phyloP scores from a whole-genome alignment of 2,329 filamentous ascomycete species.

The Calonectria hongkongensis region DNA sequence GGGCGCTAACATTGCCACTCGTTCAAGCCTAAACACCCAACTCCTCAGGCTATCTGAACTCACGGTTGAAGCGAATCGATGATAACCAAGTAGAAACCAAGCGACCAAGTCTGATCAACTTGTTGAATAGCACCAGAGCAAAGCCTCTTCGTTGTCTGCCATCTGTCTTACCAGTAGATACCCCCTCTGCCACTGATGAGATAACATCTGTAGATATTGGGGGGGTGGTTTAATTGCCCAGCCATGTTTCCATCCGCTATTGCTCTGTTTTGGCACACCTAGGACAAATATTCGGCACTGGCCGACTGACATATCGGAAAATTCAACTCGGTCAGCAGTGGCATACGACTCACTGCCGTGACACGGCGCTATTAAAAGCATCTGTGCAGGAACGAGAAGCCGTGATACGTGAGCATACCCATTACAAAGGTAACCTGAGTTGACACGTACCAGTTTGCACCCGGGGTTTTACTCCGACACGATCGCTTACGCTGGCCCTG shows the following conservation, averaged over 20 bases:
- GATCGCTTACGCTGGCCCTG: constrained; percentile 8
- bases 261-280: background rate
- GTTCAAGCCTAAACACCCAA: background rate
- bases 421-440: no score
- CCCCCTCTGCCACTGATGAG: background rate
- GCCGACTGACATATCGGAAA: background rate
- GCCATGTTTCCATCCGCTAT: background rate
- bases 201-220: background rate
- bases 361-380: background rate
- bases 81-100: background rate
- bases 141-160: background rate
- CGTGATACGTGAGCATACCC: background rate
- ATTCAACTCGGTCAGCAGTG: background rate
- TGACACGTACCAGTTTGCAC: background rate
- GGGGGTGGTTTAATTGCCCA: background rate
- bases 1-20: background rate
- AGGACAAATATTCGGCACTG: background rate
- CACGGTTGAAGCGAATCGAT: background rate
- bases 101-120: background rate
- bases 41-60: background rate
- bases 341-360: background rate
- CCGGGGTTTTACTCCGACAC: background rate
- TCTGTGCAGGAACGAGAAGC: constrained; percentile 3
- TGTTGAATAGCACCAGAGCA: background rate
- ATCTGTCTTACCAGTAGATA: background rate